These are phyloP conservation scores for Colletotrichum cordylinicola DNA, from an alignment of 2,329 filamentous ascomycete species.

Conservation along the genomic window DNA sequence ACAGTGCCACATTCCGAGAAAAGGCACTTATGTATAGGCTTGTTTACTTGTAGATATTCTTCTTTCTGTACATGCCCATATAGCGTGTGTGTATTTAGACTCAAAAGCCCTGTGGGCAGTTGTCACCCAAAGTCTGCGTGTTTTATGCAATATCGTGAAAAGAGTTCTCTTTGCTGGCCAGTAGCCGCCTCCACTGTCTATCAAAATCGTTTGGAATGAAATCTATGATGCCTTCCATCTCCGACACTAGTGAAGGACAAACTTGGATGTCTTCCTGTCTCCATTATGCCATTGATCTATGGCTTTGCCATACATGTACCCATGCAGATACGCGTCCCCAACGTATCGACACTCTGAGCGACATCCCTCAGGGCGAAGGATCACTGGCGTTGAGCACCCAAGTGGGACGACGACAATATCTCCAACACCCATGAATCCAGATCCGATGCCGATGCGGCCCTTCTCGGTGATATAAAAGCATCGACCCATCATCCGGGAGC, in stretches of 20 bases:
- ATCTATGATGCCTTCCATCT: no score
- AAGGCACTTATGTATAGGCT: background rate
- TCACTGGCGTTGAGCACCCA: constrained; percentile 38
- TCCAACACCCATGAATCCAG: constrained; percentile 31
- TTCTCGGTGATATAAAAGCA: constrained; percentile 27
- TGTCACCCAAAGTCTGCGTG: background rate
- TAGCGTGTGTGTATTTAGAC: constrained; percentile 2
- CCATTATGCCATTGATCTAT: constrained; percentile 36
- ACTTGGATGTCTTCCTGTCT: constrained; percentile 48
- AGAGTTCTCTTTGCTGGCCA: background rate
- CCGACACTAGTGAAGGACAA: background rate
- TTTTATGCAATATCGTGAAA: background rate
- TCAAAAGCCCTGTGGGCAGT: constrained; percentile 5
- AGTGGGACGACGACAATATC: constrained; percentile 39
- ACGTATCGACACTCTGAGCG: constrained; percentile 33
- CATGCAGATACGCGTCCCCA: constrained; percentile 39
- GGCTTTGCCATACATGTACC: constrained; percentile 38
- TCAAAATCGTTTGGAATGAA: background rate
- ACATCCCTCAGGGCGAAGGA: constrained; percentile 31
- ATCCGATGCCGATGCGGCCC: constrained; percentile 35
- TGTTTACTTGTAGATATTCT: constrained; percentile 21
- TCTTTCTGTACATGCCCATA: background rate
- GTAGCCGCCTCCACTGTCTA: no score
- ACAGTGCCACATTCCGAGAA: background rate
- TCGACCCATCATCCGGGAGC: constrained; percentile 25